Base-by-base conservation (phyloP, 495 filamentous ascomycete species). In the Neurospora sp. region DNA sequence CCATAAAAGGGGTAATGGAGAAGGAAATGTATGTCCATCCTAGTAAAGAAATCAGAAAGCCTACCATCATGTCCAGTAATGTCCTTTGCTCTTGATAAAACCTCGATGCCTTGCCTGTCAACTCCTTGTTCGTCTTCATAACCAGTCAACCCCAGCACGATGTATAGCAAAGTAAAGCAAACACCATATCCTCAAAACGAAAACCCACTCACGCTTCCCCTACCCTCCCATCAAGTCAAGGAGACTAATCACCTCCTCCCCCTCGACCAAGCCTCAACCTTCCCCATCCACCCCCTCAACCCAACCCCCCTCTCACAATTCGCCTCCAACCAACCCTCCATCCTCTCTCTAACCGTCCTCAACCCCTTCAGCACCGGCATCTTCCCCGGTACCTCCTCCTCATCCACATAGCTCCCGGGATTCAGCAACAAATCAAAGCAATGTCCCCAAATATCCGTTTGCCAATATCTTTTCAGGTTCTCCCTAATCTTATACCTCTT, bases 401-500 rank as follows among this genome's bases (percentile, higher is more conserved):
- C 75, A 69, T 89, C 89, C 46, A 90, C 83, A 75, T 89, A 86
- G 71, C 79, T 80, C 72, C 85, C 84, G 3, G 96, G 94, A 80
- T 99, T 99, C 12, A 99, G 83, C 73, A 98, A 80, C 69, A 98
- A 76, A 77, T 96, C 93, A 81, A 99, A 97, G 23, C 92, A 87
- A 72, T 92, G 88, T 1, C 72, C 83, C 96, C 96, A 98, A 70
- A 99, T 87, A 71, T 97, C 93, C 70, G 89, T 90, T 84, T 98
- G 94, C 96, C 96, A 98, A 80, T 98, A 98, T 31, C 96, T 81
- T 83, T 98, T 98, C 72, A 98, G 79, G 2, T 84, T 85, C 80
- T 96, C 93, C 39, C 89, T 87, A 71, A 97, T 90, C 44, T 85
- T 86, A 74, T 87, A 90, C 79, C 89, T 88, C 23, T 87, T 88